These are phyloP conservation scores for Talaromyces ruber DNA, from an alignment of 495 filamentous ascomycete species.

Conservation along the genomic window DNA sequence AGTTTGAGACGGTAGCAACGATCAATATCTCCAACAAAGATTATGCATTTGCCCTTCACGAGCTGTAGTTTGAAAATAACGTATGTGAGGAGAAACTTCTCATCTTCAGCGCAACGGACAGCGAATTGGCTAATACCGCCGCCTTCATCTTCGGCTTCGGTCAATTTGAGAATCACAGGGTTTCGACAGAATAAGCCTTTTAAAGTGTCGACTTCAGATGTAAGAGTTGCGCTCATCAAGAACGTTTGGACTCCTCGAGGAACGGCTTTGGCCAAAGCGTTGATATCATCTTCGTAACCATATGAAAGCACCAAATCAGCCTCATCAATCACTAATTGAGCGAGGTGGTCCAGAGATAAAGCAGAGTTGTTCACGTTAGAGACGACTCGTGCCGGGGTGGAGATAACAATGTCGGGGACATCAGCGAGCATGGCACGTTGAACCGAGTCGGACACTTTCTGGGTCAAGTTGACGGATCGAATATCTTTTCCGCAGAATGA, in stretches of 20 bases:
- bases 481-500: constrained; percentile 79
- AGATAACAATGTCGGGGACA: constrained; percentile 78
- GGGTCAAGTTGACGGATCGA: constrained; percentile 72
- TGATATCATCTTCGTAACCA: constrained; percentile 86
- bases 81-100: constrained; percentile 91
- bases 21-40: constrained; percentile 92
- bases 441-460: constrained; percentile 78
- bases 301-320: constrained; percentile 92
- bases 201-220: constrained; percentile 73
- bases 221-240: constrained; percentile 89
- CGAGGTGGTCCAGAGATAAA: constrained; percentile 59
- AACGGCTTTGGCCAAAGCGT: constrained; percentile 62
- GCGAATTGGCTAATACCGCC: constrained; percentile 76
- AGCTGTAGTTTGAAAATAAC: constrained; percentile 92
- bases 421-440: constrained; percentile 81
- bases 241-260: constrained; percentile 83
- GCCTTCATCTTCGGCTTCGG: constrained; percentile 62
- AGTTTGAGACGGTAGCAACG: constrained; percentile 90
- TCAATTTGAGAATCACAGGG: constrained; percentile 68
- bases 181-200: constrained; percentile 81
- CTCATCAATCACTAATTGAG: constrained; percentile 86
- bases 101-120: constrained; percentile 86
- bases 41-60: constrained; percentile 88
- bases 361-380: constrained; percentile 60
- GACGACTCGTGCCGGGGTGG: constrained; percentile 74